Percentiles rank a stretch among this genome's conserved stretches.
Evolutionary conservation across 148 eudicot species (phyloP).

Genomic region (Cornus suecica): DNA sequence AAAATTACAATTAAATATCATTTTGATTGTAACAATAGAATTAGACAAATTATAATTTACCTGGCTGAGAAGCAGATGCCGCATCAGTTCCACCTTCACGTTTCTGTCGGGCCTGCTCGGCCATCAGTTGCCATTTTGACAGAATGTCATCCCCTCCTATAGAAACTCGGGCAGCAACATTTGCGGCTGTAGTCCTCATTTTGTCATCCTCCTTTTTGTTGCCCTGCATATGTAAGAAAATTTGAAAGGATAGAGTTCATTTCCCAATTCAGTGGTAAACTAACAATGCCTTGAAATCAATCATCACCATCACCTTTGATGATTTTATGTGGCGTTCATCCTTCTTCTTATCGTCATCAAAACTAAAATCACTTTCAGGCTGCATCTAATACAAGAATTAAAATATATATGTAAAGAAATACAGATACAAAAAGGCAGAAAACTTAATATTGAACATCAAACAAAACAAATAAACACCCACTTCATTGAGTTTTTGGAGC

Average conservation of each 20-base stretch:
- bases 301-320: slow-evolving; percentile 46
- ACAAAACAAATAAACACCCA: slow-evolving; percentile 19
- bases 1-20: too few relatives aligned
- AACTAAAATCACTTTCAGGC: slow-evolving; percentile 53
- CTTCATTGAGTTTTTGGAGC: slow-evolving; percentile 62
- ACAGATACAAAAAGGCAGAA: neutral
- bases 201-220: slow-evolving; percentile 97
- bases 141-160: slow-evolving; percentile 95
- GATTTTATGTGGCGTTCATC: slow-evolving; percentile 66
- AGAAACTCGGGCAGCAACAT: slow-evolving; percentile 99
- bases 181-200: slow-evolving; percentile 93
- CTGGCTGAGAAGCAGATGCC: slow-evolving; percentile 50
- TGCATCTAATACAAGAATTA: slow-evolving; percentile 29
- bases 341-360: slow-evolving; percentile 75
- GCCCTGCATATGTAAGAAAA: slow-evolving; percentile 28
- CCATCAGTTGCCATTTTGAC: slow-evolving; percentile 93
- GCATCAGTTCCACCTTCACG: slow-evolving; percentile 71
- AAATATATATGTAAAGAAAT: neutral
- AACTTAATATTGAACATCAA: neutral
- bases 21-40: neutral
- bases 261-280: neutral
- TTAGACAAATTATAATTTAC: slow-evolving; percentile 15
- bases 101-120: slow-evolving; percentile 80
- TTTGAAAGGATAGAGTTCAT: neutral
- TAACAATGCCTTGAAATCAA: neutral